Evolutionary conservation across 768 basidiomycete species (phyloP), one percentile per base, ranked within the genome.

Genomic region (Rhizopogon rudus): DNA sequence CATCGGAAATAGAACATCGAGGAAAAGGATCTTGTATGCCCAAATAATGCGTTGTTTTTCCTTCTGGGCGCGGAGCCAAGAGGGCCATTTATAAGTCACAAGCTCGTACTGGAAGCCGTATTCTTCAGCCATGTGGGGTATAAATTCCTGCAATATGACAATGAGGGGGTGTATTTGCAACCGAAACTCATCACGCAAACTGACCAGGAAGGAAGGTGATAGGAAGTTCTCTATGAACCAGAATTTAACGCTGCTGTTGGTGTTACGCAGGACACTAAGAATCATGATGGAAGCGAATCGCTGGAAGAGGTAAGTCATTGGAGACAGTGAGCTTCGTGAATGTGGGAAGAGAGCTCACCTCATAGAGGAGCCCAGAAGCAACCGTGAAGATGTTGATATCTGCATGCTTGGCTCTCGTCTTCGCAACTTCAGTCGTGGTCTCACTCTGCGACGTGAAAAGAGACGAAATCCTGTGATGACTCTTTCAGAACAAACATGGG

Each of bases 141-240:
- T 89, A 70, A 97, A 95, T 81, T 93, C 93, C 91, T 95, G 65
- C 4, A 33, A 9, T 16, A 20, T 4, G 12, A 45, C 22, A 39
- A 29, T 58, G 35, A 49, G 44, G 41, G 41, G 25, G 44, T 10
- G 8, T 2, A 52, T 13, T 5, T 9, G 40, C 54, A 13, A 16
- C 22, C 13, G 8, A 6, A 17, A 57, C 33, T 35, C 45, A 3
- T 35, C 35, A 49, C 8, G 5, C 8, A 17, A 7, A 75, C 83
- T 62, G 61, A 92, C 93, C 56, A 98, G 73, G 82, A 99, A 99
- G 0, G 94, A 90, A 0, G 96, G 97, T 0, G 96, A 98, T 13
- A 98, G 80, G 81, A 99, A 99, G 73, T 99, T 98, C 68, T 97
- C 91, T 60, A 99, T 98, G 73, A 98, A 98, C 97, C 97, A 98